phyloP scores from a whole-genome alignment of 2,329 filamentous ascomycete genomes.

The Sodiomyces alkalinus region DNA sequence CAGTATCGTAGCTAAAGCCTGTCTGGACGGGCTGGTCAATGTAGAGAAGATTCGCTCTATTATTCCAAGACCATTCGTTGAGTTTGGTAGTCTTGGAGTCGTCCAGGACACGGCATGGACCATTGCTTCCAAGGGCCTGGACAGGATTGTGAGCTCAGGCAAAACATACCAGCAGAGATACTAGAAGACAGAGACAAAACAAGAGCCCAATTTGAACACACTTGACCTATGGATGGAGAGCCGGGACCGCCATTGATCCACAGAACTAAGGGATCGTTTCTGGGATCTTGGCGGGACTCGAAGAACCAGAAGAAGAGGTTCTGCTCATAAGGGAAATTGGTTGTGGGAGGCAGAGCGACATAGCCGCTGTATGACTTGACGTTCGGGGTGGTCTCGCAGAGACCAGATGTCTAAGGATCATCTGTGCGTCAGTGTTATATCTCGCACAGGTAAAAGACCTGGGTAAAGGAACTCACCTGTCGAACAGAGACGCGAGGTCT shows the following conservation, averaged over 20 bases:
- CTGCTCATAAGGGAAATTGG: not conserved
- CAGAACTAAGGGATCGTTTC: slow-evolving; percentile 29
- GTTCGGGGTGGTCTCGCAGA: slow-evolving; percentile 39
- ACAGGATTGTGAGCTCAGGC: too few species aligned
- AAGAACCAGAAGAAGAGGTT: slow-evolving; percentile 14
- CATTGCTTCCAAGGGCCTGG: slow-evolving; percentile 25
- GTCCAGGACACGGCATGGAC: slow-evolving; percentile 23
- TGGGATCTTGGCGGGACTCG: slow-evolving; percentile 14
- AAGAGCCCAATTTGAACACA: slow-evolving; percentile 13
- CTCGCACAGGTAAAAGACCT: not conserved
- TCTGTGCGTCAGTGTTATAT: not conserved
- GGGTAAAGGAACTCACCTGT: not conserved
- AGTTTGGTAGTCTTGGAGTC: slow-evolving; percentile 27
- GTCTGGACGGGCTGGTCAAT: slow-evolving; percentile 43
- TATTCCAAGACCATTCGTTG: slow-evolving; percentile 42
- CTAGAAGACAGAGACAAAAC: too few species aligned
- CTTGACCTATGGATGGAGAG: slow-evolving; percentile 25
- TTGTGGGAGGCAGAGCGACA: slow-evolving; percentile 35
- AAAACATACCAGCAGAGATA: too few species aligned
- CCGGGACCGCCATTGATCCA: slow-evolving; percentile 41
- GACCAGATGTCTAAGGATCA: not conserved
- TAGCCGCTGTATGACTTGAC: slow-evolving; percentile 53
- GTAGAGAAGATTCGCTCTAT: slow-evolving; percentile 31
- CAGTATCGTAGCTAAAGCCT: slow-evolving; percentile 33
- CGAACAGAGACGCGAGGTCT: not conserved